Conservation (phyloP, 345 rosid species). For the Alliaria petiolata region DNA sequence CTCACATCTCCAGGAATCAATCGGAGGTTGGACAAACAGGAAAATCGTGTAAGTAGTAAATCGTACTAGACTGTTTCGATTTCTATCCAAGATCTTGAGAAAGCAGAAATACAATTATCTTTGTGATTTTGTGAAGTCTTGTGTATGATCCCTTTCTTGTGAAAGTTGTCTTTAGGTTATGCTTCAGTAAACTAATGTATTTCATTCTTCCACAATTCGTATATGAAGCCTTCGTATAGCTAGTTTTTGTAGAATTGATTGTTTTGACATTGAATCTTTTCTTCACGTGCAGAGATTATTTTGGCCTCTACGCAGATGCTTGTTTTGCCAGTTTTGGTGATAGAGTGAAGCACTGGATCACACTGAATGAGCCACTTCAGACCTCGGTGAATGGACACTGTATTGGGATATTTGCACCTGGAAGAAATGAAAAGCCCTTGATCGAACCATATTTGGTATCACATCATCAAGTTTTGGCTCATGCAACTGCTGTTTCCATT, state of each 20-base stretch:
- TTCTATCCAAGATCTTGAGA: background rate
- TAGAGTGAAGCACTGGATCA: conserved; percentile 85
- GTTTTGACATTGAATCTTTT: conserved; percentile 1
- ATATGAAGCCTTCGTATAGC: background rate
- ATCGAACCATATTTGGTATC: conserved; percentile 74
- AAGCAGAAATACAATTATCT: background rate
- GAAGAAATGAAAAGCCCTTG: conserved; percentile 56
- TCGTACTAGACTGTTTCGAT: background rate
- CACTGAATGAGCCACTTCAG: conserved; percentile 74
- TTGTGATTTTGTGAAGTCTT: background rate
- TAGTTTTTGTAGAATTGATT: background rate
- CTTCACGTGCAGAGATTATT: conserved; percentile 61
- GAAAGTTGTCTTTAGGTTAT: background rate
- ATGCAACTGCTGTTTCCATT: conserved; percentile 68
- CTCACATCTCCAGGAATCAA: conserved; percentile 66
- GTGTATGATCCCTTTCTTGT: background rate
- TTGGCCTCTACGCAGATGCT: conserved; percentile 63
- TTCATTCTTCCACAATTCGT: background rate
- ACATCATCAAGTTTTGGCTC: conserved; percentile 79
- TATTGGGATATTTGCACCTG: conserved; percentile 63
- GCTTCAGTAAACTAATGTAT: conserved; percentile 4
- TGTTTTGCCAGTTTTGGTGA: conserved; percentile 81
- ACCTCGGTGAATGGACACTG: conserved; percentile 58
- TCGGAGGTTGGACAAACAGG: conserved; percentile 73
- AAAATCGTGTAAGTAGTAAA: conserved; percentile 67